Evolutionary conservation across 768 basidiomycete species (phyloP).

Genomic region (Chalciporus piperatus): DNA sequence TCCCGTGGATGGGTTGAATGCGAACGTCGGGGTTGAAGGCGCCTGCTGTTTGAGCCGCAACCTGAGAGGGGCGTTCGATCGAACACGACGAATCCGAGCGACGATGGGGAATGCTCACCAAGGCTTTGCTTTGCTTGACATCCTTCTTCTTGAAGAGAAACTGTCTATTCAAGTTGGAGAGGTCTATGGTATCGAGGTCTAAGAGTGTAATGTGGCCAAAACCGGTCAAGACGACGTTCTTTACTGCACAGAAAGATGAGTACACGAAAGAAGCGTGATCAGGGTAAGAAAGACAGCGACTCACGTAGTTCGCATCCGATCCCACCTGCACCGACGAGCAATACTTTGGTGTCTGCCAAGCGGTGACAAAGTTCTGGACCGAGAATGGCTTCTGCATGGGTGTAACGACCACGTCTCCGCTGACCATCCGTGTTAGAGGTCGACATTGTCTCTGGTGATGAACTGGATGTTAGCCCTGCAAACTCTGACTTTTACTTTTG

Average conservation of each 20-base stretch:
- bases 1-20: constrained; percentile 87
- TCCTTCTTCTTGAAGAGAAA: constrained; percentile 97
- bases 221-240: constrained; percentile 91
- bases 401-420: constrained; percentile 36
- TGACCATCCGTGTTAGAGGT: constrained; percentile 8
- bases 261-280: neutral
- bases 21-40: constrained; percentile 86
- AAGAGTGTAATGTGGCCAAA: constrained; percentile 91
- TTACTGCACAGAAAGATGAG: constrained; percentile 54
- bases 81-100: neutral
- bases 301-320: constrained; percentile 95
- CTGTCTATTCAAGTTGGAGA: constrained; percentile 95
- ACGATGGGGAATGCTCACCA: constrained; percentile 46
- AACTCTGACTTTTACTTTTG: no score
- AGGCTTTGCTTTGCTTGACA: constrained; percentile 93
- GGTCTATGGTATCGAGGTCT: constrained; percentile 97
- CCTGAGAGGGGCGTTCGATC: constrained; percentile 37
- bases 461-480: neutral
- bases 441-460: neutral
- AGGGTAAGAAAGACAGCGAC: constrained; percentile 24
- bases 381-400: constrained; percentile 75
- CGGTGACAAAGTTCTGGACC: constrained; percentile 66
- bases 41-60: constrained; percentile 78
- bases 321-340: constrained; percentile 94
- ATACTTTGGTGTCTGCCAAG: constrained; percentile 62